These are phyloP conservation scores for Dictyostelium firmibasis DNA, from an alignment of 78 protist genomes.

Conservation along the genomic window DNA sequence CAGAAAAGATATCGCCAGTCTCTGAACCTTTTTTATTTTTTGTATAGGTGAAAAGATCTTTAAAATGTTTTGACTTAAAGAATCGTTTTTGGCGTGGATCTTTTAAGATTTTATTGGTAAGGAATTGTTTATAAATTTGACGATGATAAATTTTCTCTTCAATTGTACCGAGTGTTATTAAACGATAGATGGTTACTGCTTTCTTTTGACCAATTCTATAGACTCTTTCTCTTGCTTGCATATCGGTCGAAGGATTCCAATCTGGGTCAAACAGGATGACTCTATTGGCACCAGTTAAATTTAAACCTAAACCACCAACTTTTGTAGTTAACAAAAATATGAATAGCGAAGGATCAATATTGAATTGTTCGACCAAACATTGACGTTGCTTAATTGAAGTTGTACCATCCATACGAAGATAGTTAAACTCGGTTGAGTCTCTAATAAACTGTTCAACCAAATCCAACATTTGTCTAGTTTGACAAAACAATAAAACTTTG, in stretches of 20 bases:
- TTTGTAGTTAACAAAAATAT: constrained; percentile 95
- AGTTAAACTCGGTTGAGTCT: neutral
- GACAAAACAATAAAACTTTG: constrained; percentile 92
- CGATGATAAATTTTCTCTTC: constrained; percentile 99
- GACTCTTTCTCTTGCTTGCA: constrained; percentile 97
- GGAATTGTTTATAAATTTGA: constrained; percentile 96
- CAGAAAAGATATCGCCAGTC: constrained; percentile 49
- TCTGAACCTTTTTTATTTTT: constrained; percentile 22
- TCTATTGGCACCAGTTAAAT: constrained; percentile 97
- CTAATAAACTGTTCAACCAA: constrained; percentile 84
- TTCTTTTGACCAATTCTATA: constrained; percentile 97
- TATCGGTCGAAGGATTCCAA: constrained; percentile 94
- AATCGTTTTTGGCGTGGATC: constrained; percentile 90
- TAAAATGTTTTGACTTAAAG: constrained; percentile 74
- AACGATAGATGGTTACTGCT: constrained; percentile 91
- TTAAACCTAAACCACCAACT: constrained; percentile 94
- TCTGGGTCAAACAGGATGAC: constrained; percentile 97
- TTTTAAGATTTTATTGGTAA: constrained; percentile 89
- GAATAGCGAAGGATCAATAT: constrained; percentile 77
- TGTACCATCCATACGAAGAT: constrained; percentile 96
- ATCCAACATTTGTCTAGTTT: constrained; percentile 97
- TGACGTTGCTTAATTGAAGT: constrained; percentile 89
- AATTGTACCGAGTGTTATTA: constrained; percentile 91
- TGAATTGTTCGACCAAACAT: constrained; percentile 52
- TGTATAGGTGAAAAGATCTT: constrained; percentile 54